Base-by-base conservation (phyloP, 2,329 filamentous ascomycete species). In the Dothiorella sarmentorum region DNA sequence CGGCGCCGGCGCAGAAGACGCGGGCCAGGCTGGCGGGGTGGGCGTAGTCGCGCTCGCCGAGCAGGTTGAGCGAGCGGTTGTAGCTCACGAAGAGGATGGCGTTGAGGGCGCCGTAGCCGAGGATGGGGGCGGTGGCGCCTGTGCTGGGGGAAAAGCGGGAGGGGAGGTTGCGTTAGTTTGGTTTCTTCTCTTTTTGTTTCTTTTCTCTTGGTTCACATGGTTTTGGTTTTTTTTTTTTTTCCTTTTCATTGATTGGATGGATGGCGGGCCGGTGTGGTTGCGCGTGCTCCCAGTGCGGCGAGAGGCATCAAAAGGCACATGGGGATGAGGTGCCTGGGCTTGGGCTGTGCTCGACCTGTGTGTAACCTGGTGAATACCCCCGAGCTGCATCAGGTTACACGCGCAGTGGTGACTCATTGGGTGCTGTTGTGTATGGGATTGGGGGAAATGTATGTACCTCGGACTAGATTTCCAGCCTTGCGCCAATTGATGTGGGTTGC, bases 21-120 rank as follows among this genome's bases (percentile, higher is more conserved):
- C 87, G 86, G 70, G 79, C 80, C 3, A 91, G 79, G 56, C 37
- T 69, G 63, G 20, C 76, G 66, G 9, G 67, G 61, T 2, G 61
- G 63, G 38, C n/a, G 6, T 18, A n/a, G 24, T 51, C 55, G 31
- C 20, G 27, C 20, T 60, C 52, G 65, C 79, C 78, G 24, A 97
- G 76, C 15, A 85, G 72, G 20, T 79, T 78, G 66, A 93, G 83
- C n/a, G 86, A 87, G 60, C 90, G 88, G 71, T 96, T 96, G 77
- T 97, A 97, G 1, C 89, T 87, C 65, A 93, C 85, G 74, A 96
- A 97, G 18, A 97, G 85, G 15, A 97, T 78, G 37, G 91, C 91
- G 70, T 97, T 97, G 61, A 97, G 82, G 18, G 90, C 91, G 62
- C 93, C 93, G 74, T 96, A 96, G 64, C 90, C 90, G 4, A 96